Conservation (phyloP, 148 eudicot species). For the Rhododendron williamsianum region DNA sequence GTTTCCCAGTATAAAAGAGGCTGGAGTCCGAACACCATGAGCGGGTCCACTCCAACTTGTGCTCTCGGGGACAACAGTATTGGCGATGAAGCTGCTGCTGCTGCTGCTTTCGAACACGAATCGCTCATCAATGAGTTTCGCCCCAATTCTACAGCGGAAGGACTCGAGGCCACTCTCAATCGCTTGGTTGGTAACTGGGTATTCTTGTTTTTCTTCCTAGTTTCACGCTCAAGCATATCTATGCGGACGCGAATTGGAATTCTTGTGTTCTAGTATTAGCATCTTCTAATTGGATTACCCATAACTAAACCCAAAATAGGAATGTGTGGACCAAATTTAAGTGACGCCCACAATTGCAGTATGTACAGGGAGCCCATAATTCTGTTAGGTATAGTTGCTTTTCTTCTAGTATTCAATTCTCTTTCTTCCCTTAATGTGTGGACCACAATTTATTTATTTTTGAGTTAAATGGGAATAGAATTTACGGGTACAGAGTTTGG, state of each 20-base stretch:
- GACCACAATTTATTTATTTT: neutral
- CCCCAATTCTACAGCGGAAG: neutral
- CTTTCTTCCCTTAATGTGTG: neutral
- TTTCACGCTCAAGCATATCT: neutral
- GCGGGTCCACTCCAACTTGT: neutral
- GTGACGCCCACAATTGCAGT: neutral
- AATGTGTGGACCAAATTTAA: neutral
- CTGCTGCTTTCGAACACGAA: conserved; percentile 11
- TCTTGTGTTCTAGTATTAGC: neutral
- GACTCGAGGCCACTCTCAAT: conserved; percentile 31
- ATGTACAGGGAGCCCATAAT: neutral
- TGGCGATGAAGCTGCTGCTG: conserved; percentile 5
- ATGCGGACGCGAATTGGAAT: neutral
- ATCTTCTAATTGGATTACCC: neutral
- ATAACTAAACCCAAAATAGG: neutral
- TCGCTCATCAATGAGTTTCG: conserved; percentile 1
- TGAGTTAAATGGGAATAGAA: too few species aligned
- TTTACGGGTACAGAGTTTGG: neutral
- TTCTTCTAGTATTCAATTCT: neutral
- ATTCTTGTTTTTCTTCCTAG: neutral
- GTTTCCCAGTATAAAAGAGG: neutral
- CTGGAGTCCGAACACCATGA: neutral
- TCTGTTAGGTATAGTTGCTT: neutral
- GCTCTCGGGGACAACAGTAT: neutral
- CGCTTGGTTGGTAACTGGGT: conserved; percentile 11